These are phyloP conservation scores for Sisymbrium altissimum DNA, from an alignment of 345 rosid species.

Conservation along the genomic window DNA sequence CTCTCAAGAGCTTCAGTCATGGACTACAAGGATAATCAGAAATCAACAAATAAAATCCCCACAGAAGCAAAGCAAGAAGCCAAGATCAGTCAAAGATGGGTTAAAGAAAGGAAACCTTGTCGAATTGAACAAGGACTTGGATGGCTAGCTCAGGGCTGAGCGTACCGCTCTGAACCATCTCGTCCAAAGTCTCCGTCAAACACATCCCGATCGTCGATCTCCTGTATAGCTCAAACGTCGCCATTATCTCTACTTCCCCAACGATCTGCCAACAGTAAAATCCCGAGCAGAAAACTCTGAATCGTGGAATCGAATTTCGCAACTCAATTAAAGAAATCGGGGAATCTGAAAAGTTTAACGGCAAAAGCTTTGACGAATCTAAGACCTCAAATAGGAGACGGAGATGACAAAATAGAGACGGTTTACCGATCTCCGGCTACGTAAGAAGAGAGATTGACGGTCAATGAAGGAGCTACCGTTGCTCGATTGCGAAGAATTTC, in stretches of 20 bases:
- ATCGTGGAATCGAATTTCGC: background rate
- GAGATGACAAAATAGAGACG: background rate
- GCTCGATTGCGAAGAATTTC: conserved; percentile 24
- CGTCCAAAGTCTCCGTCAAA: conserved; percentile 89
- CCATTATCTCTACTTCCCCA: conserved; percentile 57
- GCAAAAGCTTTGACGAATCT: no score
- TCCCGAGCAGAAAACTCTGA: background rate
- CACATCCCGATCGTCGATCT: conserved; percentile 98
- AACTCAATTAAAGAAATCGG: background rate
- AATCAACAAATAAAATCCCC: background rate
- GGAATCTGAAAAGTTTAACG: background rate
- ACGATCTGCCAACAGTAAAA: conserved; percentile 17
- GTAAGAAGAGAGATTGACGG: conserved; percentile 10
- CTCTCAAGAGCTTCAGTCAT: conserved; percentile 95
- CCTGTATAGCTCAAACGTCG: conserved; percentile 95
- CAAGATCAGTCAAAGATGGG: background rate
- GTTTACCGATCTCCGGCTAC: conserved; percentile 36
- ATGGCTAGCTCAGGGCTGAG: conserved; percentile 93
- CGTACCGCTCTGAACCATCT: conserved; percentile 90
- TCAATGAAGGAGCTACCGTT: conserved; percentile 30
- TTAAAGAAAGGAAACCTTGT: conserved; percentile 52
- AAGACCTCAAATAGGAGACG: conserved; percentile 4
- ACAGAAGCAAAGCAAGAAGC: background rate
- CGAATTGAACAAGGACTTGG: conserved; percentile 95
- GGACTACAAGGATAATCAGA: conserved; percentile 45